A percentile compares a stretch with the other conserved stretches of the same genome.
Conservation (phyloP, 2,329 filamentous ascomycete species). For the Coniochaeta sp. region DNA sequence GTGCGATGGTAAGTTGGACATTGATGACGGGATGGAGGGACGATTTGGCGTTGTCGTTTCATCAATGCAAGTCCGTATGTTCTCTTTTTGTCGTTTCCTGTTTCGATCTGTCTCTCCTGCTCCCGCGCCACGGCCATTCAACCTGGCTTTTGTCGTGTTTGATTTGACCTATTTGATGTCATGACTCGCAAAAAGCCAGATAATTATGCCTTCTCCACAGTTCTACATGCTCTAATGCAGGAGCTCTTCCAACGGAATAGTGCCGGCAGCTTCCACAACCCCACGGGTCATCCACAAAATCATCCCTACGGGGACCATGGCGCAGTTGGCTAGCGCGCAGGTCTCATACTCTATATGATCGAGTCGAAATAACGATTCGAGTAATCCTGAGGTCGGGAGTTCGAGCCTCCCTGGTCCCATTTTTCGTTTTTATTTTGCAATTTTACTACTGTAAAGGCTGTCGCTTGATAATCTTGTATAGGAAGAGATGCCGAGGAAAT, state of each 20-base stretch:
- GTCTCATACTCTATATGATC: slow-evolving; percentile 3
- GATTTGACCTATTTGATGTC: neutral
- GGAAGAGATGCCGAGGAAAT: no score
- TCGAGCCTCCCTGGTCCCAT: slow-evolving; percentile 2
- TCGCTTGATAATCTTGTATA: no score
- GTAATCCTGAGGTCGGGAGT: slow-evolving; percentile 3
- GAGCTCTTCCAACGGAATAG: neutral
- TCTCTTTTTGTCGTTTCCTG: no score
- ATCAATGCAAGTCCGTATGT: no score
- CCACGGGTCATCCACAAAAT: neutral
- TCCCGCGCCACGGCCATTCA: neutral
- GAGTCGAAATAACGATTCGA: neutral
- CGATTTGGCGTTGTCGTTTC: no score
- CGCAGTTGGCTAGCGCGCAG: slow-evolving; percentile 3
- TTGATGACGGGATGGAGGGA: no score
- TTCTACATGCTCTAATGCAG: neutral
- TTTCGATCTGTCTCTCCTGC: no score
- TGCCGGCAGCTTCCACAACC: neutral
- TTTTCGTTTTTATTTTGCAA: neutral
- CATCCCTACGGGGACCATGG: neutral
- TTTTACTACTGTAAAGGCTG: no score
- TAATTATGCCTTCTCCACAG: neutral
- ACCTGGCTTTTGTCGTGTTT: neutral
- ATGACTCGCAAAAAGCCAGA: neutral
- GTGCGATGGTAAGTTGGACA: no score